Base-by-base conservation (phyloP, 2,329 filamentous ascomycete genomes). In the Beauveria pseudobassiana region DNA sequence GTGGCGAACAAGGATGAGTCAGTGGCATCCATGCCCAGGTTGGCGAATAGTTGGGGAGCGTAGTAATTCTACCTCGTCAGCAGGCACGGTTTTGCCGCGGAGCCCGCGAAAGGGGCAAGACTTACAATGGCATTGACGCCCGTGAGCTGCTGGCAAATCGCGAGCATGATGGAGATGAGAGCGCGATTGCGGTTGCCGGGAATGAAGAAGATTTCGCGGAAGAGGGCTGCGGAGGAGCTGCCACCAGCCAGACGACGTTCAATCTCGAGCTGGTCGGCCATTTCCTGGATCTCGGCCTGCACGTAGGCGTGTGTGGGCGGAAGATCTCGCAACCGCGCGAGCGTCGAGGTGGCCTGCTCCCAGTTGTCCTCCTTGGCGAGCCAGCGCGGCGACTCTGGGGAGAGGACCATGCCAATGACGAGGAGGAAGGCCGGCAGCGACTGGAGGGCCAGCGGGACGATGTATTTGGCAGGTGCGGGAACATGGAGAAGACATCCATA, bases 71-170 rank as follows among this genome's bases (percentile, higher is more conserved):
- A 61, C 9, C 1, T 77, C 0, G 77, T 81, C 76, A 81, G 79
- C 38, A 12, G 18, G 30, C 30, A 14, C 12, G 12, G 1, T n/a
- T 2, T 24, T 30, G 22, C 22, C 18, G 54, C n/a, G 10, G 48
- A 2, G 34, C 4, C 12, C 4, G 18, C 3, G 18, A 5, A 14
- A 28, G 49, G 28, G 10, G 5, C 10, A 14, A 7, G 26, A 65
- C 71, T 65, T 66, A 71, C 72, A 54, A 89, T 71, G 22, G 76
- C 72, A 61, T 77, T 78, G 24, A 74, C 73, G n/a, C 86, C 87
- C 0, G 87, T 90, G 83, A 90, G 87, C 70, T 90, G 87, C 71
- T 91, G 87, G 71, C 85, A 89, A 45, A 89, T 75, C 87, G 87
- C 78, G 57, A 83, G 72, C 2, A 75, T 45, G 53, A 90, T 82